Evolutionary conservation across 176 grass and related monocot genomes (phyloP).

Genomic region (Bothriochloa decipiens): DNA sequence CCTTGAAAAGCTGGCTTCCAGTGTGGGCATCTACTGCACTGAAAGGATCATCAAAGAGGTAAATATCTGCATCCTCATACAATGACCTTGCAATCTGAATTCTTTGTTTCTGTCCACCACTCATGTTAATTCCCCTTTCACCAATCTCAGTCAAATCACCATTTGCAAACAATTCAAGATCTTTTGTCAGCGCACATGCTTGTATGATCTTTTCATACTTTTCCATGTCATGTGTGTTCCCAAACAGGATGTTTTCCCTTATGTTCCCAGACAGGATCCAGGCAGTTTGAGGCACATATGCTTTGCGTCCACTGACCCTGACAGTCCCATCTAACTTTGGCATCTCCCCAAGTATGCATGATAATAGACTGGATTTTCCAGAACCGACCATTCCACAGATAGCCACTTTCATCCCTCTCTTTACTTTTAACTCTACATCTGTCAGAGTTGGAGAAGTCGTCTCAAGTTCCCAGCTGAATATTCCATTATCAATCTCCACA

Average conservation of each 20-base stretch:
- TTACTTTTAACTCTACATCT: constrained; percentile 75
- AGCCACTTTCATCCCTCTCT: constrained; percentile 94
- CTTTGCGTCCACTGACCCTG: constrained; percentile 80
- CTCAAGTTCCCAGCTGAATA: constrained; percentile 83
- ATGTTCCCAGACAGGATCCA: constrained; percentile 98
- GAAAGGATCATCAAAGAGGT: constrained; percentile 96
- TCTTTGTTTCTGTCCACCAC: constrained; percentile 94
- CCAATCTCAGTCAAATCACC: constrained; percentile 98
- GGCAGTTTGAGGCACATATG: constrained; percentile 94
- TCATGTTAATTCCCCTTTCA: constrained; percentile 99
- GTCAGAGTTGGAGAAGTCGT: constrained; percentile 64
- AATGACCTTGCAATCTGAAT: constrained; percentile 95
- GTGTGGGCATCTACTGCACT: constrained; percentile 97
- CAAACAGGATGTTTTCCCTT: constrained; percentile 96
- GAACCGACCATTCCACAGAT: constrained; percentile 94
- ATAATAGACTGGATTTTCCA: constrained; percentile 93
- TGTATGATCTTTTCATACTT: constrained; percentile 83
- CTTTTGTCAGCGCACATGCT: constrained; percentile 78
- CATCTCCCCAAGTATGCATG: constrained; percentile 96
- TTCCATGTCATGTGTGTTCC: constrained; percentile 69
- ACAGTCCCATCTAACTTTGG: constrained; percentile 71
- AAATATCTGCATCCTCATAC: constrained; percentile 88
- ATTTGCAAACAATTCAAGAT: constrained; percentile 91
- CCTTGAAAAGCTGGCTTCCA: constrained; percentile 92
- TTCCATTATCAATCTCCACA: constrained; percentile 75